These are phyloP conservation scores for Phytophthora litchii DNA, from an alignment of 352 stramenopile genomes.

Conservation along the genomic window DNA sequence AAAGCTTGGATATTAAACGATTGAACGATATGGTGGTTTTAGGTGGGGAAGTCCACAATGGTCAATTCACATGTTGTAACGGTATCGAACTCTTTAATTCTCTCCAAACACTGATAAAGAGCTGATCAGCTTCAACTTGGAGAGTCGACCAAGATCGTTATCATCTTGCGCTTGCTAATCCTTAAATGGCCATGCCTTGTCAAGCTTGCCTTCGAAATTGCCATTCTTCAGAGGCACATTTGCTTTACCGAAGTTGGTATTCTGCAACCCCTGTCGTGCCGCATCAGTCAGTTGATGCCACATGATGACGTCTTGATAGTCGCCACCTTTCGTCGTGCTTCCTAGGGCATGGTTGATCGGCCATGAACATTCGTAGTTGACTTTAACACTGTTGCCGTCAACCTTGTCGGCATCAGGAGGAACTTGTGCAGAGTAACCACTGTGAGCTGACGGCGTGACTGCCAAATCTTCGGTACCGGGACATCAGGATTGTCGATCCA, in stretches of 20 bases:
- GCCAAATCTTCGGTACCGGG: constrained; percentile 1
- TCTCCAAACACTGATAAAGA: no score
- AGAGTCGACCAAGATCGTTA: no score
- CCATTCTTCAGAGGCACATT: constrained; percentile 9
- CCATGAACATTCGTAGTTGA: constrained; percentile 11
- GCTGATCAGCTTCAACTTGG: no score
- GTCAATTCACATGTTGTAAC: no score
- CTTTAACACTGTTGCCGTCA: constrained; percentile 3
- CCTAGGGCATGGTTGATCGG: constrained; percentile 6
- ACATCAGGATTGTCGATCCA: constrained; percentile 10
- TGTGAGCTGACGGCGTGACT: constrained; percentile 1
- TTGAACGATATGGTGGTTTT: no score
- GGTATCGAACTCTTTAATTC: no score
- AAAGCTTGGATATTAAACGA: no score
- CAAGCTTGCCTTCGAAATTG: constrained; percentile 2
- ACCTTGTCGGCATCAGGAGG: neutral
- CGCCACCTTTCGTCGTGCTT: neutral
- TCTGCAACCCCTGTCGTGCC: constrained; percentile 1
- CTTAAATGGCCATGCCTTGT: constrained; percentile 5
- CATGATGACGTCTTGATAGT: constrained; percentile 13
- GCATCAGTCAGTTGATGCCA: constrained; percentile 8
- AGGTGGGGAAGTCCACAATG: no score
- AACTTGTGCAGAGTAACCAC: constrained; percentile 7
- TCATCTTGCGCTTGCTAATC: no score
- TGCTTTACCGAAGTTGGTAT: neutral